These are phyloP conservation scores for Esteya vermicola DNA, from an alignment of 2,329 filamentous ascomycete genomes.

Conservation along the genomic window DNA sequence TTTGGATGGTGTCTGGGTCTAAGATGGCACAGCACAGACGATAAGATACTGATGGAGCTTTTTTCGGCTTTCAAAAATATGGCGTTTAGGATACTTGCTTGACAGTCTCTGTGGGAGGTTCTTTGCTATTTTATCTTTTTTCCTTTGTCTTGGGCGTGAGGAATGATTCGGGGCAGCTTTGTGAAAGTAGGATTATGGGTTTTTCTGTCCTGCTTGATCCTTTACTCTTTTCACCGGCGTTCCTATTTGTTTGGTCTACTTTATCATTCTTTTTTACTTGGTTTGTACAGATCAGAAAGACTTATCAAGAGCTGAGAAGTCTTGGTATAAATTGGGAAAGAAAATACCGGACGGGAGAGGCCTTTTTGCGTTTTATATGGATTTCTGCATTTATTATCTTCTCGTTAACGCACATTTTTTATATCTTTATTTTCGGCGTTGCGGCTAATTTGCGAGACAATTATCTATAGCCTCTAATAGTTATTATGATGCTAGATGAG, in stretches of 20 bases:
- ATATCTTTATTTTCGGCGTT: neutral
- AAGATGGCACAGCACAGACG: conserved; percentile 7
- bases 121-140: neutral
- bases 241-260: too few species aligned
- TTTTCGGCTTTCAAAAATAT: too few species aligned
- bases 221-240: conserved; percentile 1
- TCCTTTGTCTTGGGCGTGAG: neutral
- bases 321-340: conserved; percentile 19
- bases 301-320: conserved; percentile 45
- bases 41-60: too few species aligned
- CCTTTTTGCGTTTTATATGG: neutral
- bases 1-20: conserved; percentile 21
- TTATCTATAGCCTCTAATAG: too few species aligned
- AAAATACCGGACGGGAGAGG: neutral
- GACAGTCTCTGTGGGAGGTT: too few species aligned
- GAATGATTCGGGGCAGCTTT: too few species aligned
- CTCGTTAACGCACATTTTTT: neutral
- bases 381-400: neutral
- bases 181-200: too few species aligned
- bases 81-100: too few species aligned
- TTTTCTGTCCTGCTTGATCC: conserved; percentile 3
- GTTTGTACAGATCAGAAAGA: conserved; percentile 14
- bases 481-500: too few species aligned
- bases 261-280: neutral
- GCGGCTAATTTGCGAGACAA: neutral